Percentiles rank a stretch among this genome's conserved stretches.
phyloP scores from a whole-genome alignment of 2,329 filamentous ascomycete genomes.

The Trichoderma koningiopsis region DNA sequence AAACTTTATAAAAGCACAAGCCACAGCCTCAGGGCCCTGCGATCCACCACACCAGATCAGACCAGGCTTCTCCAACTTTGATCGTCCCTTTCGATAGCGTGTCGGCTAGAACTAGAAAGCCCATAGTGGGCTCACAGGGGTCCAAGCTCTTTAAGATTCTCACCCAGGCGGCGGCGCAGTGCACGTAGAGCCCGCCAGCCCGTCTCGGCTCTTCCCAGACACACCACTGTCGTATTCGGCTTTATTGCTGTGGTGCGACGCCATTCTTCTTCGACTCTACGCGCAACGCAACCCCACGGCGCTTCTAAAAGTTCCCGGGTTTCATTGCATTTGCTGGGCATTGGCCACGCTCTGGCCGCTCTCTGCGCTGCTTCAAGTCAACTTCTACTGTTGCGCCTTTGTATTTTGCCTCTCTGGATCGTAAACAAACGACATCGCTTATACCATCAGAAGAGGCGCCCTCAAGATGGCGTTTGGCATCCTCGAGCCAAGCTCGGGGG shows the following conservation, averaged over 20 bases:
- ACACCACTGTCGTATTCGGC: neutral
- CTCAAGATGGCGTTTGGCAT: conserved; percentile 61
- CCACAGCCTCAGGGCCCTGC: neutral
- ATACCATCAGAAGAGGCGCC: neutral
- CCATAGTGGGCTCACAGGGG: neutral
- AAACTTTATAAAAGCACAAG: neutral
- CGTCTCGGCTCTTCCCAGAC: neutral
- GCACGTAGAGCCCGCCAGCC: neutral
- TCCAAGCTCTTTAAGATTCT: neutral
- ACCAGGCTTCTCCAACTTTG: neutral
- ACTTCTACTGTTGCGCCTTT: neutral
- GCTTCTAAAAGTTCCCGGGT: neutral
- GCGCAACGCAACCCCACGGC: neutral
- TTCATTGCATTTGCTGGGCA: neutral
- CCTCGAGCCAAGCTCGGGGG: conserved; percentile 65
- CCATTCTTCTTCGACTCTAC: neutral
- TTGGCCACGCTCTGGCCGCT: neutral
- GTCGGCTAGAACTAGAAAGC: neutral
- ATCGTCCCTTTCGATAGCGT: neutral
- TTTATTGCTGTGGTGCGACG: neutral
- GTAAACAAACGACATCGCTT: neutral
- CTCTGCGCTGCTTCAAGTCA: neutral
- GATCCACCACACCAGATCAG: too few species aligned
- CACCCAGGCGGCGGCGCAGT: neutral
- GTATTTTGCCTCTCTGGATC: neutral